Evolutionary conservation across 768 basidiomycete species (phyloP).

Genomic region (Amanita rubescens): DNA sequence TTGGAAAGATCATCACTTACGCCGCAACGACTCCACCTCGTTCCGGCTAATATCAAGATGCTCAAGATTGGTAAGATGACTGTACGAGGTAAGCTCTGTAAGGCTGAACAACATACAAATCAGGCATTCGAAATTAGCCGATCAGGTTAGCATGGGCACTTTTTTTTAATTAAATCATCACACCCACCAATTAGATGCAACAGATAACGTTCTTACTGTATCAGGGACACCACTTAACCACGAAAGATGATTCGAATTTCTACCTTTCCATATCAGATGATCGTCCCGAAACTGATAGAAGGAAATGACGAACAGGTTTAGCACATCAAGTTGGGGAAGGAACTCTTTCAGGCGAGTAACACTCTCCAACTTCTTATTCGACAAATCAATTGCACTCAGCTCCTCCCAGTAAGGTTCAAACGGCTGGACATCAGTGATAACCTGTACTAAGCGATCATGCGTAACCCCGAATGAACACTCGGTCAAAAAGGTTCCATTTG

Average conservation of each 20-base stretch:
- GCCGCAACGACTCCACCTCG: slow-evolving; percentile 78
- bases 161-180: slow-evolving; percentile 14
- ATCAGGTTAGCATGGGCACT: slow-evolving; percentile 9
- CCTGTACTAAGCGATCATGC: slow-evolving; percentile 85
- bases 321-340: slow-evolving; percentile 66
- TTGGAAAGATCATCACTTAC: slow-evolving; percentile 41
- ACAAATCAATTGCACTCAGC: slow-evolving; percentile 67
- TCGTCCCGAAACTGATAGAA: slow-evolving; percentile 1
- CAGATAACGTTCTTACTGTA: slow-evolving; percentile 68
- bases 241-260: slow-evolving; percentile 65
- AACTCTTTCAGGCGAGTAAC: slow-evolving; percentile 85
- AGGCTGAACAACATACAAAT: slow-evolving; percentile 40
- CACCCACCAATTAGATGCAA: slow-evolving; percentile 69
- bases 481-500: slow-evolving; percentile 64
- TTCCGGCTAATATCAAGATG: slow-evolving; percentile 88
- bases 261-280: slow-evolving; percentile 21
- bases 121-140: slow-evolving; percentile 5
- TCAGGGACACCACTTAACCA: slow-evolving; percentile 78
- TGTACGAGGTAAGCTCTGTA: slow-evolving; percentile 81
- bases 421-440: slow-evolving; percentile 91
- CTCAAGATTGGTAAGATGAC: slow-evolving; percentile 80
- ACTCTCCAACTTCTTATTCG: slow-evolving; percentile 66
- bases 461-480: slow-evolving; percentile 95
- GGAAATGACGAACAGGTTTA: slow-evolving; percentile 56
- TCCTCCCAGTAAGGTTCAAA: slow-evolving; percentile 94